Conservation (phyloP, 2,329 filamentous ascomycete species). For the Beauveria medogensis region DNA sequence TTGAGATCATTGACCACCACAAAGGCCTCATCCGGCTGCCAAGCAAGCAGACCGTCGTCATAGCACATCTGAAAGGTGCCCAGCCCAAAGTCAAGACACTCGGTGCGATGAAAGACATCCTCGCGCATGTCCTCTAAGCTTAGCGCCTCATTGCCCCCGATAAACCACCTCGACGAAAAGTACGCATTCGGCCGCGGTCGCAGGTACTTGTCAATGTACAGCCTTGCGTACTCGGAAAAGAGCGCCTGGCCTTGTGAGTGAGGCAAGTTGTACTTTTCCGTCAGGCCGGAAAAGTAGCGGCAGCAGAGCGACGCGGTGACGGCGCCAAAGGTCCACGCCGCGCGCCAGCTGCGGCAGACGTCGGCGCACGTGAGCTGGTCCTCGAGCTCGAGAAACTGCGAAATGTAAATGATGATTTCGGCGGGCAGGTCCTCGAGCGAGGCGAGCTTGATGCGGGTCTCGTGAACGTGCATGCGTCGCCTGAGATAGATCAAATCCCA, state of each 20-base stretch:
- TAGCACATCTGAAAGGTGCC: constrained; percentile 16
- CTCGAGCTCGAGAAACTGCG: constrained; percentile 16
- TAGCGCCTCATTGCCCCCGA: neutral
- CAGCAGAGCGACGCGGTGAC: constrained; percentile 17
- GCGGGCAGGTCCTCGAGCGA: constrained; percentile 20
- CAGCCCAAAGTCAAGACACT: constrained; percentile 11
- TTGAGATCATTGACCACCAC: constrained; percentile 20
- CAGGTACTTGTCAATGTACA: constrained; percentile 10
- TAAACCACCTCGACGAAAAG: neutral
- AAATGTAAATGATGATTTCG: constrained; percentile 21
- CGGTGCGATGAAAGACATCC: neutral
- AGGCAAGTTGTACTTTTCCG: constrained; percentile 12
- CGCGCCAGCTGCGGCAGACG: constrained; percentile 21
- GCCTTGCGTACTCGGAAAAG: neutral
- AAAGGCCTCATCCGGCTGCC: constrained; percentile 17
- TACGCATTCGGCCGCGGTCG: constrained; percentile 5
- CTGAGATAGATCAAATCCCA: constrained; percentile 23
- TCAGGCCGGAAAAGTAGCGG: constrained; percentile 21
- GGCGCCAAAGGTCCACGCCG: constrained; percentile 17
- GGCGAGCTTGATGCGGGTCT: constrained; percentile 14
- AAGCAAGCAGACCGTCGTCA: constrained; percentile 19
- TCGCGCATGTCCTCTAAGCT: neutral
- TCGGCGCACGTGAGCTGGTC: constrained; percentile 20
- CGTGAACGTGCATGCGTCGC: constrained; percentile 12
- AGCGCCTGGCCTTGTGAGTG: constrained; percentile 3